Conservation (phyloP, 345 rosid genomes). For the Kernera saxatilis region DNA sequence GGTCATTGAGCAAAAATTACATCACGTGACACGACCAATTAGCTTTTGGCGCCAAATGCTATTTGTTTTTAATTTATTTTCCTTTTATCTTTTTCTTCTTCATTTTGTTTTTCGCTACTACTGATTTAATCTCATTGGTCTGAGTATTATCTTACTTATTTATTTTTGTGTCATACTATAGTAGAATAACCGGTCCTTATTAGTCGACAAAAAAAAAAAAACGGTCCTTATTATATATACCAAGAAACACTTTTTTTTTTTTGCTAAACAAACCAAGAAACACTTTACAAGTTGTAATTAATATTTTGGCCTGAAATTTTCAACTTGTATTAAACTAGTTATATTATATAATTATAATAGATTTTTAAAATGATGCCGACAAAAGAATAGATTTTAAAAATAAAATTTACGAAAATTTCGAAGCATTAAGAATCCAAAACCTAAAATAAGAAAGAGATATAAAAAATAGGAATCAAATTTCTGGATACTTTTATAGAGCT, state of each 20-base stretch:
- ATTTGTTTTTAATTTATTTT: background rate
- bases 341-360: background rate
- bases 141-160: background rate
- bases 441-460: background rate
- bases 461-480: too few species aligned
- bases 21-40: slow-evolving; percentile 30
- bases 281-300: background rate
- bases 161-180: background rate
- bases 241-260: too few species aligned
- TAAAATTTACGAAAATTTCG: background rate
- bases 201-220: too few species aligned
- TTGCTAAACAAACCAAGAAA: too few species aligned
- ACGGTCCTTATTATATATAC: too few species aligned
- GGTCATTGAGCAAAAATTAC: slow-evolving; percentile 20
- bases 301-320: background rate
- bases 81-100: background rate
- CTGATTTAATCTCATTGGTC: background rate
- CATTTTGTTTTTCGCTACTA: too few species aligned
- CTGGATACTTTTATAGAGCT: background rate
- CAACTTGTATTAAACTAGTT: background rate
- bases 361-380: background rate
- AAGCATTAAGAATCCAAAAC: background rate
- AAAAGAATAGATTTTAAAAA: background rate
- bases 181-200: background rate
- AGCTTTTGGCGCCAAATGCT: slow-evolving; percentile 23